Evolutionary conservation across 495 filamentous ascomycete genomes (phyloP).

Genomic region (Aspergillus funiculosus): DNA sequence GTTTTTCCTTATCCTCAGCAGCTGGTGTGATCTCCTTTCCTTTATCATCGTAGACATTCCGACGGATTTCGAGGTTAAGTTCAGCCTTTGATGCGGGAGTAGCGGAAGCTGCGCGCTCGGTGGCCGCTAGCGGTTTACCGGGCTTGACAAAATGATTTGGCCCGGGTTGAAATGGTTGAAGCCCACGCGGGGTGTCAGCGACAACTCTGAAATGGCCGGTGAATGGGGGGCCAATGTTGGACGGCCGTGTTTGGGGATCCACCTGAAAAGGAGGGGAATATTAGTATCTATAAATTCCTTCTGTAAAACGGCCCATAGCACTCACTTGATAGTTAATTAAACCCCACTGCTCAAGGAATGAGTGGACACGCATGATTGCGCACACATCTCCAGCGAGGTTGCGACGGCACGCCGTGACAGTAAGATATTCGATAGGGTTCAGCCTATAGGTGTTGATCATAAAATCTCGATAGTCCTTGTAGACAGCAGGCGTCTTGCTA

Average conservation of each 20-base stretch:
- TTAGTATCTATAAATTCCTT: conserved; percentile 5
- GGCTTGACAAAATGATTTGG: conserved; percentile 66
- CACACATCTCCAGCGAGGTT: conserved; percentile 97
- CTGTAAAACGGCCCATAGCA: background rate
- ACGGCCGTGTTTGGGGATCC: conserved; percentile 89
- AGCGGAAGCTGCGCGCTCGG: conserved; percentile 69
- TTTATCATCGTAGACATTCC: conserved; percentile 91
- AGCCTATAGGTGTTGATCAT: conserved; percentile 99
- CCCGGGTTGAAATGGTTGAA: conserved; percentile 90
- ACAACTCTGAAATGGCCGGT: conserved; percentile 95
- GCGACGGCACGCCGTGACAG: conserved; percentile 92
- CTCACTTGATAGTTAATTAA: conserved; percentile 95
- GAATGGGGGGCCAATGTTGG: conserved; percentile 91
- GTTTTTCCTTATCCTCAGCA: conserved; percentile 55
- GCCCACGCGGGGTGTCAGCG: conserved; percentile 88
- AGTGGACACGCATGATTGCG: conserved; percentile 97
- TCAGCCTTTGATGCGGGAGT: conserved; percentile 67
- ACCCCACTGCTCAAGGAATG: conserved; percentile 98
- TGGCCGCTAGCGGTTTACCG: conserved; percentile 64
- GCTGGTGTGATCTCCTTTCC: conserved; percentile 70
- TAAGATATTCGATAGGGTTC: conserved; percentile 93
- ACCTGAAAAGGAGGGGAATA: conserved; percentile 53
- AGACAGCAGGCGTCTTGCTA: conserved; percentile 95
- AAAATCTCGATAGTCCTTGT: conserved; percentile 98
- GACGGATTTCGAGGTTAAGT: conserved; percentile 80